Evolutionary conservation across 306 rosid species (phyloP).

Genomic region (Mimosa pudica): DNA sequence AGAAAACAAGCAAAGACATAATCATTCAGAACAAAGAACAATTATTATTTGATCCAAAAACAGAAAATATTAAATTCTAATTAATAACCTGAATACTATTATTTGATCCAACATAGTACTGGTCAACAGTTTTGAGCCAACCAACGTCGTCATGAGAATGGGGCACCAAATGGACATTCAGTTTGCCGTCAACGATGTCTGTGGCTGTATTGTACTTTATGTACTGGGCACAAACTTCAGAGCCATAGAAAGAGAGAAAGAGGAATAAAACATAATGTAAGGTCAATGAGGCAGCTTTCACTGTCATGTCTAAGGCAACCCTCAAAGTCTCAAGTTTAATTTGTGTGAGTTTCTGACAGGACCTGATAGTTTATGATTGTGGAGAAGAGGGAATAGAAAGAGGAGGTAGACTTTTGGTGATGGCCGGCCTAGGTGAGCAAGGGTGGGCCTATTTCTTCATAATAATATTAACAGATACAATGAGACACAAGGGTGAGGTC

Average conservation of each 20-base stretch:
- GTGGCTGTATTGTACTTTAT: constrained; percentile 60
- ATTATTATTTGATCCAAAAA: neutral
- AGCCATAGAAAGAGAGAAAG: constrained; percentile 41
- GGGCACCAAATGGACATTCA: constrained; percentile 86
- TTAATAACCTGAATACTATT: constrained; percentile 68
- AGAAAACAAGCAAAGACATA: neutral
- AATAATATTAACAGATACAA: no score
- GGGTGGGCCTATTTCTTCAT: neutral
- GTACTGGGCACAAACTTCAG: constrained; percentile 41
- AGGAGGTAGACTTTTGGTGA: neutral
- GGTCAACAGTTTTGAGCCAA: constrained; percentile 87
- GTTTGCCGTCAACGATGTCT: constrained; percentile 58
- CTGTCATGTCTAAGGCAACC: constrained; percentile 37
- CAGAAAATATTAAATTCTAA: neutral
- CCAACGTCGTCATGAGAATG: constrained; percentile 94
- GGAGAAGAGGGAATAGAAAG: neutral
- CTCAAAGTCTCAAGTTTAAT: constrained; percentile 6
- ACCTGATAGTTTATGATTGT: neutral
- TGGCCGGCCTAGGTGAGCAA: neutral
- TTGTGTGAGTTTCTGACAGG: neutral
- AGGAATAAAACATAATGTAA: constrained; percentile 24
- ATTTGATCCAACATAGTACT: constrained; percentile 85
- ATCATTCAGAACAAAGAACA: neutral
- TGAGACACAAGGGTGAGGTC: neutral
- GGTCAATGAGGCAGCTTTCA: neutral